These are phyloP conservation scores for Pestalotiopsis sp. DNA, from an alignment of 2,329 filamentous ascomycete species.

Conservation along the genomic window DNA sequence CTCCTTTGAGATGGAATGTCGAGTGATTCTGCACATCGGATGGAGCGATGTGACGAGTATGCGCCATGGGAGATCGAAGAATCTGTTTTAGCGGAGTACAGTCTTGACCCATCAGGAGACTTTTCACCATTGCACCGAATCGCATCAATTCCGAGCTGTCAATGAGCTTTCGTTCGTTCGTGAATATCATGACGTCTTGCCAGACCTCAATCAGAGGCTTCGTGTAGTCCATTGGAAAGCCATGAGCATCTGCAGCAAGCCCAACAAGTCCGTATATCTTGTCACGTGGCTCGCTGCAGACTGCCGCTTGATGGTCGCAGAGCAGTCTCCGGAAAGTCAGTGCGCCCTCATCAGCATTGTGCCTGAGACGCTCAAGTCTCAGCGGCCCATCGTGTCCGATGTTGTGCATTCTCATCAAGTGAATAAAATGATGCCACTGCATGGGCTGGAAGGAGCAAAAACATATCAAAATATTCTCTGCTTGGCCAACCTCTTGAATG, in stretches of 20 bases:
- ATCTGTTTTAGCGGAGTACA: slow-evolving; percentile 7
- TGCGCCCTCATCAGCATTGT: slow-evolving; percentile 11
- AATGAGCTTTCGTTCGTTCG: slow-evolving; percentile 13
- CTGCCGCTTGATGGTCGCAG: slow-evolving; percentile 20
- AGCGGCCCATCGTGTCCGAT: slow-evolving; percentile 14
- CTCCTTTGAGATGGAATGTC: slow-evolving; percentile 5
- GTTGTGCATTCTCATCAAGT: slow-evolving; percentile 16
- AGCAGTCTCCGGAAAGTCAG: slow-evolving; percentile 23
- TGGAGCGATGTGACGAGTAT: background rate
- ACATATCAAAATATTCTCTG: slow-evolving; percentile 22
- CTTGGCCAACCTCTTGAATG: slow-evolving; percentile 28
- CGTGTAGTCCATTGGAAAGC: slow-evolving; percentile 28
- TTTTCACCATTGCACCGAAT: slow-evolving; percentile 11
- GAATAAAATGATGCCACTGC: slow-evolving; percentile 19
- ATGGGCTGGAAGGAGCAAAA: slow-evolving; percentile 17
- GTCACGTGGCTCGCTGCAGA: slow-evolving; percentile 28
- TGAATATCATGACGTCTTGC: slow-evolving; percentile 27
- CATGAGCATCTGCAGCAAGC: slow-evolving; percentile 23
- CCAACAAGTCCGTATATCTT: slow-evolving; percentile 31
- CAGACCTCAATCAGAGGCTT: slow-evolving; percentile 27
- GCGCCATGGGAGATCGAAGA: slow-evolving; percentile 3
- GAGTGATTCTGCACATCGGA: background rate
- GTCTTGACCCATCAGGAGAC: slow-evolving; percentile 7
- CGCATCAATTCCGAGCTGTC: slow-evolving; percentile 7
- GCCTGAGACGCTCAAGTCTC: slow-evolving; percentile 18